Percentiles rank a stretch among this genome's conserved stretches.
Evolutionary conservation across 2,329 filamentous ascomycete species (phyloP).

Genomic region (Chaetoscypha palmicola): DNA sequence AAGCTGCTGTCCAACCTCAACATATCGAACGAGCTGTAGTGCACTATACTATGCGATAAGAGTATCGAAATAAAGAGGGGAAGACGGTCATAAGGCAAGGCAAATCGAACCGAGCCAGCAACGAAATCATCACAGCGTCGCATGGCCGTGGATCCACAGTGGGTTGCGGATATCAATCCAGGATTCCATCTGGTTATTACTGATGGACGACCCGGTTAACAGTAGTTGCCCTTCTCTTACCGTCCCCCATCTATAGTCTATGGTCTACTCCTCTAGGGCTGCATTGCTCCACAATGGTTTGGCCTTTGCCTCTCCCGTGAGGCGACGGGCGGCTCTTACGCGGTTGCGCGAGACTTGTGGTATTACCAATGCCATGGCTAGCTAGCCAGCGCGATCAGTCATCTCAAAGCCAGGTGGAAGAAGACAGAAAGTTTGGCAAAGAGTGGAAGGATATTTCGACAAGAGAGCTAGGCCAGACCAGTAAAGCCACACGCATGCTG

Average conservation of each 20-base stretch:
- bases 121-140: not conserved
- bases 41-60: slow-evolving; percentile 2
- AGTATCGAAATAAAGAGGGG: slow-evolving; percentile 5
- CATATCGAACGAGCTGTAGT: no score
- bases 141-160: slow-evolving; percentile 5
- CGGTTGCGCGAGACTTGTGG: not conserved
- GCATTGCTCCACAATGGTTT: not conserved
- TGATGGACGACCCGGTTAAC: not conserved
- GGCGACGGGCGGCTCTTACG: slow-evolving; percentile 7
- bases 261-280: not conserved
- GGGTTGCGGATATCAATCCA: not conserved
- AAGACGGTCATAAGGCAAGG: no score
- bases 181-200: not conserved
- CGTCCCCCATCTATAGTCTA: no score
- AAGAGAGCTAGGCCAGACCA: no score
- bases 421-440: not conserved
- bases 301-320: not conserved
- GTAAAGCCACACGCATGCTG: no score
- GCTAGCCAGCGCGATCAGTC: not conserved
- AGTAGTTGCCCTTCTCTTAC: not conserved
- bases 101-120: not conserved
- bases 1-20: slow-evolving; percentile 3
- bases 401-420: not conserved
- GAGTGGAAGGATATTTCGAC: not conserved
- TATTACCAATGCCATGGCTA: not conserved